Conservation (phyloP, 208 protist species). For the Leishmania arabica region DNA sequence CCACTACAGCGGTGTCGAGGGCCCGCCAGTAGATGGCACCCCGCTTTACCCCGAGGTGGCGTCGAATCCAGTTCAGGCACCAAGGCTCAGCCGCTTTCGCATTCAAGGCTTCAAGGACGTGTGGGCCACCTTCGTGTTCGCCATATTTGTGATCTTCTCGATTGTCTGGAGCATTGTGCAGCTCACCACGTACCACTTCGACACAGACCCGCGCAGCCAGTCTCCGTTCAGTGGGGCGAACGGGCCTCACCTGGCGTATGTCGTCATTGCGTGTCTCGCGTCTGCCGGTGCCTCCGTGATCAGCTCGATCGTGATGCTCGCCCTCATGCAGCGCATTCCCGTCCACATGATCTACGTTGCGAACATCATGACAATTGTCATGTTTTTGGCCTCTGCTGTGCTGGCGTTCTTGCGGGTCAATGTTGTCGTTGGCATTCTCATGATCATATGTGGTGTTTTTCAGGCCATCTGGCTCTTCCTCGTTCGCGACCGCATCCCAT, state of each 20-base stretch:
- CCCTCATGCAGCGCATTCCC: conserved; percentile 25
- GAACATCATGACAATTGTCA: conserved; percentile 41
- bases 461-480: conserved; percentile 60
- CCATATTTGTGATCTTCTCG: conserved; percentile 46
- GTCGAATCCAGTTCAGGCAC: conserved; percentile 14
- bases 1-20: conserved; percentile 32
- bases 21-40: conserved; percentile 45
- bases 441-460: conserved; percentile 39
- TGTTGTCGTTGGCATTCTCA: conserved; percentile 40
- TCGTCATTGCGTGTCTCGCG: background rate
- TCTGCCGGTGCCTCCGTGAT: conserved; percentile 19
- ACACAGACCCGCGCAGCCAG: background rate
- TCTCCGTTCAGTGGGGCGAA: background rate
- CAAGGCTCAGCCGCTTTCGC: conserved; percentile 67
- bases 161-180: conserved; percentile 65
- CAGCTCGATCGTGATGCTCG: conserved; percentile 19
- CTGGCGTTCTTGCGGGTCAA: conserved; percentile 33
- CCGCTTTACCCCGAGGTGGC: conserved; percentile 61
- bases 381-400: conserved; percentile 37
- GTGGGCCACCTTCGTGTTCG: conserved; percentile 71
- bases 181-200: conserved; percentile 39
- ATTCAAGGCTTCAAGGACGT: conserved; percentile 71
- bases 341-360: conserved; percentile 62
- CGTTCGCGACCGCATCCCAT: conserved; percentile 75
- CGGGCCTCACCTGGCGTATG: background rate